Percentiles rank a stretch among this genome's conserved stretches.
phyloP scores from a whole-genome alignment of 164 flowering plant species.

The Hamamelis virginiana region DNA sequence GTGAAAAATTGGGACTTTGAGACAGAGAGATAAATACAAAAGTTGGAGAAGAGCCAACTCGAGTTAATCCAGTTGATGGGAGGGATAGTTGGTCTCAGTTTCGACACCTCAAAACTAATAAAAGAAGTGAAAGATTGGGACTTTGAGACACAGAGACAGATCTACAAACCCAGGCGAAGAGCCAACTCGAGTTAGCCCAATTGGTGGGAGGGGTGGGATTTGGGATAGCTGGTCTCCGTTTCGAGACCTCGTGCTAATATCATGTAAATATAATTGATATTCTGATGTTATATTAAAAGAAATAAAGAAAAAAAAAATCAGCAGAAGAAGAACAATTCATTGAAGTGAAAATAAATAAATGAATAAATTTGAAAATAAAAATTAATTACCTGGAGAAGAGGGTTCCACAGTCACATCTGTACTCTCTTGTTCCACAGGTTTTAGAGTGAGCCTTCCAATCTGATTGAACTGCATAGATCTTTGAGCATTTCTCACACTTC shows the following conservation, averaged over 20 bases:
- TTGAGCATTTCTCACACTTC: constrained; percentile 88
- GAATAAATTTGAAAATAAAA: background rate
- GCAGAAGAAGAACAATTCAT: background rate
- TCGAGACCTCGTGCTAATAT: no score
- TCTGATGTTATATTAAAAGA: no score
- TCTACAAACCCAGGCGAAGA: no score
- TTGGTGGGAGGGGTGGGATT: no score
- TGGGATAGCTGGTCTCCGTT: no score
- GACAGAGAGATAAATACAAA: constrained; percentile 6
- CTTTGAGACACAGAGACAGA: constrained; percentile 7
- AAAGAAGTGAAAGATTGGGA: constrained; percentile 5
- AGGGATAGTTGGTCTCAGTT: no score
- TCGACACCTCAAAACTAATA: background rate
- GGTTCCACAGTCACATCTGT: constrained; percentile 93
- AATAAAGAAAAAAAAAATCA: no score
- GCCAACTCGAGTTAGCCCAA: no score
- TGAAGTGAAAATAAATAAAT: background rate
- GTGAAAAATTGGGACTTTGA: background rate
- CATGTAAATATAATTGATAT: no score
- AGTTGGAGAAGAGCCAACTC: no score
- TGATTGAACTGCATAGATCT: constrained; percentile 89
- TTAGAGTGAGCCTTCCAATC: constrained; percentile 96
- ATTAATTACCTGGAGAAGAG: constrained; percentile 81
- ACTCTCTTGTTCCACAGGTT: constrained; percentile 87
- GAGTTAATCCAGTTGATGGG: no score